Base-by-base conservation (phyloP, 2,329 filamentous ascomycete species). In the Waltergamsia citrina region DNA sequence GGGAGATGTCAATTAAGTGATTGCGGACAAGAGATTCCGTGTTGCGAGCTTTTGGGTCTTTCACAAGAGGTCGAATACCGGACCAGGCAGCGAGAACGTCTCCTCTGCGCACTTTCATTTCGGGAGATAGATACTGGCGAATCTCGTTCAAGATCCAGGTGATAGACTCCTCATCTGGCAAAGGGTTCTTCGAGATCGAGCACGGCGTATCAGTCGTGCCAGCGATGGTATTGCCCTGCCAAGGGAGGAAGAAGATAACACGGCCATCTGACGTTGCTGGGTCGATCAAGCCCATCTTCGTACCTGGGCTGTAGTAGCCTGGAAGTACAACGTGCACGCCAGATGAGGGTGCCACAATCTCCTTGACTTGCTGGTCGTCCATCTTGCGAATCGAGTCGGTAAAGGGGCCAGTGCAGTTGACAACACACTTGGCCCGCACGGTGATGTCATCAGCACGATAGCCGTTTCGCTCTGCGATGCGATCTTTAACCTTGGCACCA, bases 81-180 rank as follows among this genome's bases (percentile, higher is more conserved):
- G 85, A 84, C 86, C 86, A 94, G 14, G 86, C 85, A 36, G 86
- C 85, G 19, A 93, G 73, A n/a, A 93, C 85, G 54, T 94, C 86
- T 34, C 81, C 82, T 25, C 86, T 78, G 40, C 85, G 79, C 30
- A 93, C 82, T 39, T 81, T 85, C 59, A 93, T 90, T 48, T 90
- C 84, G 1, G 85, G 83, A 29, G 85, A 78, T 19, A 93, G 65
- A 56, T 93, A 92, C 46, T 81, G 77, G 46, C 81, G 74, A 43
- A 94, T 81, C 60, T 93, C 86, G 39, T 77, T 78, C 24, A 94
- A 63, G 50, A 94, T 93, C 84, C 85, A 93, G 48, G 84, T 72
- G 47, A 93, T 92, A 45, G 90, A 85, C 45, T 86, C 72, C 57
- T 94, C 85, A 20, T 81, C 79, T 7, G 86, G 82, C 21, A 87